Conservation (phyloP, 148 eudicot genomes). For the Rhododendron griersonianum region DNA sequence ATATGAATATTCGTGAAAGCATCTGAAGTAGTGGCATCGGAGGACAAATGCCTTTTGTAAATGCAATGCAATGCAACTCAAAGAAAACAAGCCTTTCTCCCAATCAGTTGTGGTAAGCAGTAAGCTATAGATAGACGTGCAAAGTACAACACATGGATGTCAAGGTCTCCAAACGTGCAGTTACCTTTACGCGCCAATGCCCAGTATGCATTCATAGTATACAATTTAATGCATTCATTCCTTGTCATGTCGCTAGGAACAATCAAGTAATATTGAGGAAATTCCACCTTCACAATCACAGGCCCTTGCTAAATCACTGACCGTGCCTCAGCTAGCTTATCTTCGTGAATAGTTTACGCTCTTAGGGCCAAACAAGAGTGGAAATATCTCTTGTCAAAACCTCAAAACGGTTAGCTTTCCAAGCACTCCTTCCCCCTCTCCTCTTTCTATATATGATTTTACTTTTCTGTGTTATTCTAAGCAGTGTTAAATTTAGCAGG, state of each 20-base stretch:
- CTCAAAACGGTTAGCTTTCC: too few species aligned
- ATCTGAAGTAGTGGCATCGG: too few species aligned
- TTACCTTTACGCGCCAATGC: background rate
- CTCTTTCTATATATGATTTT: background rate
- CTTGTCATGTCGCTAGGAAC: background rate
- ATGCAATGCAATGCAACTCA: too few species aligned
- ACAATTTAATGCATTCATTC: background rate
- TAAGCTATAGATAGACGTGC: background rate
- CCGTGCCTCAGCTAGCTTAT: constrained; percentile 64
- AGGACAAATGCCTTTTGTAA: too few species aligned
- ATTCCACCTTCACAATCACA: constrained; percentile 24
- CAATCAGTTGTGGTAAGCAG: background rate
- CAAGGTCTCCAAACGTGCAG: background rate
- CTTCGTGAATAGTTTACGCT: constrained; percentile 74
- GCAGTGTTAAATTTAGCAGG: constrained; percentile 35
- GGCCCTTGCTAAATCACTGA: constrained; percentile 90
- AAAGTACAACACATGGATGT: background rate
- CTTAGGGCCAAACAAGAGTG: constrained; percentile 67
- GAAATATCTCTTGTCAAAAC: too few species aligned
- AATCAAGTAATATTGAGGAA: constrained; percentile 1
- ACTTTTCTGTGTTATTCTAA: background rate
- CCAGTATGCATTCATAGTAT: background rate
- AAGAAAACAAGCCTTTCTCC: background rate
- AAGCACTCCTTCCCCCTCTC: too few species aligned
- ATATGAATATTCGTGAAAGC: too few species aligned